Conservation (phyloP, 306 rosid species). For the Dalbergia cultrata region DNA sequence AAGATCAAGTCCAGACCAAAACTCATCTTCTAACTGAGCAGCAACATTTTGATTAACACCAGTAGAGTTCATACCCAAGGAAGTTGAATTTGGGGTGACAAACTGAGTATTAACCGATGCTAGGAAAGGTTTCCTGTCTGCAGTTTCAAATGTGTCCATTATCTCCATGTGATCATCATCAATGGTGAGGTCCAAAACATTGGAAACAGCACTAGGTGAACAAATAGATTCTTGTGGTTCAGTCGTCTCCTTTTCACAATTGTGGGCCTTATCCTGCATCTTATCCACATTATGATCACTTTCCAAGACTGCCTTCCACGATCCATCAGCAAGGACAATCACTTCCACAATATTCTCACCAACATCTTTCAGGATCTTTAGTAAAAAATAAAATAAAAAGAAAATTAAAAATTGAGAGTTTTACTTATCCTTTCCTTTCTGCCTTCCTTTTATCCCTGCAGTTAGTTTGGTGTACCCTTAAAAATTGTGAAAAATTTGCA, state of each 20-base stretch:
- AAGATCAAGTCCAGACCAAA: conserved; percentile 55
- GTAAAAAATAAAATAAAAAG: conserved; percentile 5
- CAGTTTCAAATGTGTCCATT: conserved; percentile 44
- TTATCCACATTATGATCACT: conserved; percentile 54
- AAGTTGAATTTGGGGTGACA: conserved; percentile 42
- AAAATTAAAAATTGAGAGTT: neutral
- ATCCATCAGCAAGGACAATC: conserved; percentile 80
- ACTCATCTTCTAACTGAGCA: conserved; percentile 57
- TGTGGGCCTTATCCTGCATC: conserved; percentile 45
- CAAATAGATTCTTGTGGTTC: conserved; percentile 57
- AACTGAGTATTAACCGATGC: conserved; percentile 41
- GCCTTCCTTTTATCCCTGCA: neutral
- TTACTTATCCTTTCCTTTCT: conserved; percentile 29
- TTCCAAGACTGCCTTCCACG: conserved; percentile 77
- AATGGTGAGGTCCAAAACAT: conserved; percentile 76
- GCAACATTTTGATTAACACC: conserved; percentile 52
- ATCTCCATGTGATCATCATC: conserved; percentile 65
- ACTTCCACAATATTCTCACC: conserved; percentile 76
- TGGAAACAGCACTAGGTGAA: conserved; percentile 38
- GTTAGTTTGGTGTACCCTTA: conserved; percentile 31
- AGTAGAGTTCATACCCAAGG: conserved; percentile 38
- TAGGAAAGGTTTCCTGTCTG: conserved; percentile 68
- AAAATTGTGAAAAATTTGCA: neutral
- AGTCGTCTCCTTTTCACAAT: conserved; percentile 51
- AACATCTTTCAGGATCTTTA: conserved; percentile 79